phyloP scores from a whole-genome alignment of 2,329 filamentous ascomycete genomes.

The Colletotrichum melonis region DNA sequence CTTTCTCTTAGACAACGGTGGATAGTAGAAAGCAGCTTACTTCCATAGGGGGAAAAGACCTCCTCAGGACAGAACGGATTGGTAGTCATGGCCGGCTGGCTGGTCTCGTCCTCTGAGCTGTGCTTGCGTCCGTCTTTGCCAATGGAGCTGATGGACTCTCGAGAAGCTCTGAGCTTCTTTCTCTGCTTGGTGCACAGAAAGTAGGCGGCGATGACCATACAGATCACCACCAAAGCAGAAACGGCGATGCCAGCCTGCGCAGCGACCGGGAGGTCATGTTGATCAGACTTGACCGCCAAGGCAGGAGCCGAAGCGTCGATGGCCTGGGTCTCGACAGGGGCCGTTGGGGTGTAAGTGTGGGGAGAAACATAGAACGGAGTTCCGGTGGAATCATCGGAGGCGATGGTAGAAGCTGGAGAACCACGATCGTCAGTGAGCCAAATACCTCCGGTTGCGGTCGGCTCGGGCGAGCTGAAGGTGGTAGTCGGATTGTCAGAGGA shows the following conservation, averaged over 20 bases:
- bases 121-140: slow-evolving; percentile 35
- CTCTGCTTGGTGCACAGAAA: slow-evolving; percentile 35
- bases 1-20: not conserved
- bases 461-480: not conserved
- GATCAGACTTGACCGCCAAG: not conserved
- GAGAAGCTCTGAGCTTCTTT: slow-evolving; percentile 21
- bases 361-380: not conserved
- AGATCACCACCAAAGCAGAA: slow-evolving; percentile 25
- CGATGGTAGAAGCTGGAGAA: not conserved
- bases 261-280: not conserved
- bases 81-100: slow-evolving; percentile 39
- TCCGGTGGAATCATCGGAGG: not conserved
- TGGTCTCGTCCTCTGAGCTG: slow-evolving; percentile 42
- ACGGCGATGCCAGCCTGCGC: slow-evolving; percentile 16
- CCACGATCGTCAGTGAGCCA: slow-evolving; percentile 18
- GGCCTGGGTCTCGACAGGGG: not conserved
- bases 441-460: slow-evolving; percentile 5
- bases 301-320: slow-evolving; percentile 1
- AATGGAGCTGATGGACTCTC: slow-evolving; percentile 22
- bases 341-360: not conserved
- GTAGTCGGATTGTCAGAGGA: not conserved
- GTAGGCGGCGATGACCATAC: slow-evolving; percentile 35
- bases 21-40: slow-evolving; percentile 42
- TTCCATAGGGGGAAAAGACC: slow-evolving; percentile 58
- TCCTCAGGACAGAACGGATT: slow-evolving; percentile 45